Evolutionary conservation across 805 yeast species (phyloP), one percentile per base, ranked within the genome.

Genomic region (Sugiyamaella qingdaonensis): DNA sequence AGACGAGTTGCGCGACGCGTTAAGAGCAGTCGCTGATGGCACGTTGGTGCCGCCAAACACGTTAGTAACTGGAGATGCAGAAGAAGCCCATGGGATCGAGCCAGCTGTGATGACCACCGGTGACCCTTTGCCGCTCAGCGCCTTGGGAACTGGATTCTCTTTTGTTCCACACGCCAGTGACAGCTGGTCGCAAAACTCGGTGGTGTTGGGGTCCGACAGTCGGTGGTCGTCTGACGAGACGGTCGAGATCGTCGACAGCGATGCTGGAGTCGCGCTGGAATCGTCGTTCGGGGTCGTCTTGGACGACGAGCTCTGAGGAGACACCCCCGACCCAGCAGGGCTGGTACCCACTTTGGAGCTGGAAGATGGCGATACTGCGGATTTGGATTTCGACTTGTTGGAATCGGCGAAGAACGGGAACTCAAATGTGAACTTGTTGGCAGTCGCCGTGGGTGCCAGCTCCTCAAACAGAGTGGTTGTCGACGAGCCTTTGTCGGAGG

Each of bases 121-220:
- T 5, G 54, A 24, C 4, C 54, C 11, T n/a, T 44, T 56, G 14
- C 35, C 42, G 35, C 42, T 16, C 19, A 14, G 10, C 9, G 58
- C 63, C 61, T 71, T 68, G 2, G 96, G 95, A 2, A 84, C 66
- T 2, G 94, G 96, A 16, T 51, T 53, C 13, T 76, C 76, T 61
- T 75, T 82, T 5, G 84, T 83, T 14, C 97, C 97, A 69, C 97
- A 91, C 0, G 90, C 97, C 66, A 82, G 78, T 56, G 80, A 79
- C 64, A 92, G 76, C 61, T 83, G 80, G 24, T 79, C 78, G 65
- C 98, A 92, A 66, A 92, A 92, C 29, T 92, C 63, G 83, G 86
- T 65, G 47, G 51, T 51, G 24, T 52, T 46, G 18, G 49, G 5
- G 16, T 45, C 54, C 11, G 44, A 19, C 13, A 39, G 16, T 16